Conservation (phyloP, 176 grass and related monocot genomes). For the maize (Zea mays) region DNA sequence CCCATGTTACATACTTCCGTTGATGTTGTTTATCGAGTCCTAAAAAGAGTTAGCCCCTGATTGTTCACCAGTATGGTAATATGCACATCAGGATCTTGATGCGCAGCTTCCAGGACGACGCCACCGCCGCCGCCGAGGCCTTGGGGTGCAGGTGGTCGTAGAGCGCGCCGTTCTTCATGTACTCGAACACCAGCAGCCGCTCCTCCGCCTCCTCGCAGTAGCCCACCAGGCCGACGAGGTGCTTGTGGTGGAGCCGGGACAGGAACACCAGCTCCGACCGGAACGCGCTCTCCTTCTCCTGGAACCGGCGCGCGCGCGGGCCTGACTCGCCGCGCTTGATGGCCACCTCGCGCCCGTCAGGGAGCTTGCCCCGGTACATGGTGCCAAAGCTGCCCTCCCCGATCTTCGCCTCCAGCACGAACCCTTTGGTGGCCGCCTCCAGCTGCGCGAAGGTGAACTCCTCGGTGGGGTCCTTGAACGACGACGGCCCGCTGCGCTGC, state of each 20-base stretch:
- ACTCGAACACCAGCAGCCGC: constrained; percentile 86
- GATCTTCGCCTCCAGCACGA: constrained; percentile 65
- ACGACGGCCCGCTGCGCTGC: constrained; percentile 90
- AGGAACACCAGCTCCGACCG: constrained; percentile 88
- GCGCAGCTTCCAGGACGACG: no score
- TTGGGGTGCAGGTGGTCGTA: constrained; percentile 86
- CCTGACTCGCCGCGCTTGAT: constrained; percentile 83
- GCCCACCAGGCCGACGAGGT: constrained; percentile 75
- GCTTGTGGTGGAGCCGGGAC: constrained; percentile 92
- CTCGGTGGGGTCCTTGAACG: constrained; percentile 73
- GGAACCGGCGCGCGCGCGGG: constrained; percentile 49
- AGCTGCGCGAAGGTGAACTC: constrained; percentile 68
- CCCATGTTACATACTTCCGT: no score
- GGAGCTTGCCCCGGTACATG: constrained; percentile 76
- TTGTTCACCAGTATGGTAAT: no score
- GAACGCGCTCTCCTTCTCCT: constrained; percentile 96
- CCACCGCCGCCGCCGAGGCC: neutral
- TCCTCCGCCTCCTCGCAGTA: constrained; percentile 90
- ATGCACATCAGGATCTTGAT: no score
- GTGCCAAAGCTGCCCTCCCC: constrained; percentile 82
- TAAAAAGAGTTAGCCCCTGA: no score
- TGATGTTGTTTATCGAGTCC: no score
- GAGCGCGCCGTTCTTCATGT: constrained; percentile 94
- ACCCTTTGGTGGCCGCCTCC: constrained; percentile 61
- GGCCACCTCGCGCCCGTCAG: constrained; percentile 83